phyloP scores from a whole-genome alignment of 352 stramenopile species.

The Blastocystis sp. region DNA sequence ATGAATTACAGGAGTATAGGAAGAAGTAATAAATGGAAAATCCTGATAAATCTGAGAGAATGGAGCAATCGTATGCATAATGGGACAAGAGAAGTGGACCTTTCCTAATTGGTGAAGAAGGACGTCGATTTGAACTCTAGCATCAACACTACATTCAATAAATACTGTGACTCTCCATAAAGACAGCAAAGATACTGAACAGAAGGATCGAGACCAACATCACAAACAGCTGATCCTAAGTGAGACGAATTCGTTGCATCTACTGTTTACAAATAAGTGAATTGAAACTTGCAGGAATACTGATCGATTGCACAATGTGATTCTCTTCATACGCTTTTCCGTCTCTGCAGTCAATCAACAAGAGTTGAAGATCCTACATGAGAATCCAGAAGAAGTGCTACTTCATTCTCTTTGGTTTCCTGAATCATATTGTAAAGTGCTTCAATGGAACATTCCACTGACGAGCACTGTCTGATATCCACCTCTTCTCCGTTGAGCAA shows the following conservation, averaged over 20 bases:
- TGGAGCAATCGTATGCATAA: not conserved
- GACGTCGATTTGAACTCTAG: not conserved
- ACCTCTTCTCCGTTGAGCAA: not conserved
- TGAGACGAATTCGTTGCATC: not conserved
- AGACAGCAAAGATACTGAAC: not conserved
- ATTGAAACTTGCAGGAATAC: not conserved
- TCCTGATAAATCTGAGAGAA: not conserved
- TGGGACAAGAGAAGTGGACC: not conserved
- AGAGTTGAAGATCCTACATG: not conserved
- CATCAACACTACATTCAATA: not conserved
- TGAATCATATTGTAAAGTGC: constrained; percentile 26
- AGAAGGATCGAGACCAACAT: not conserved
- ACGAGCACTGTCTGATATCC: not conserved
- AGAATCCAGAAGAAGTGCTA: not conserved
- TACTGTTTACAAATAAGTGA: not conserved
- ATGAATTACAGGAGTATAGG: not conserved
- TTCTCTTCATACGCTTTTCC: constrained; percentile 16
- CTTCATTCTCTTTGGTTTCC: constrained; percentile 28
- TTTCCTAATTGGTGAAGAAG: not conserved
- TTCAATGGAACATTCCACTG: not conserved
- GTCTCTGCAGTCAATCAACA: constrained; percentile 2
- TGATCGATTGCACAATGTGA: constrained; percentile 12
- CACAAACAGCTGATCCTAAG: constrained; percentile 6
- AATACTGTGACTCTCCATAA: not conserved
- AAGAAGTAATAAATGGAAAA: constrained; percentile 30